Evolutionary conservation across 208 protist species (phyloP), one percentile per base, ranked within the genome.

Genomic region (Wallacemonas sp.): DNA sequence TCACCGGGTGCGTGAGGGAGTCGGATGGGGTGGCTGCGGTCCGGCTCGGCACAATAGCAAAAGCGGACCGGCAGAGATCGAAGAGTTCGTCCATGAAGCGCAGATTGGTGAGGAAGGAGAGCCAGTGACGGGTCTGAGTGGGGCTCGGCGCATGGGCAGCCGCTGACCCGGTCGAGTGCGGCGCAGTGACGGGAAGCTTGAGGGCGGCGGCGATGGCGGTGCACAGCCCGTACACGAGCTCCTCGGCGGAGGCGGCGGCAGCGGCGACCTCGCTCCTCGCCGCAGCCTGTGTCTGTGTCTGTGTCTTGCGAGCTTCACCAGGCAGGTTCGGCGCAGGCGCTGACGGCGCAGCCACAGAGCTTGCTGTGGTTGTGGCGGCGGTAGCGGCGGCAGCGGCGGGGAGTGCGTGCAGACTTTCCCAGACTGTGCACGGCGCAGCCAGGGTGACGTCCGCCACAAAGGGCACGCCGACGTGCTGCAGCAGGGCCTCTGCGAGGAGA

Each of bases 371-470:
- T 23, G 48, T 23, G 52, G 64, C 12, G 12, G 42, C 8, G 22
- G 28, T 38, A 31, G 25, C 22, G 14, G 61, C 23, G 16, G 39
- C 8, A 38, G 49, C 32, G 36, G 45, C 20, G 46, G 45, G 48
- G 46, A 25, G 36, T 52, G 39, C 23, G 68, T 52, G 18, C 57
- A 81, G 22, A 29, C 61, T n/a, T 66, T 87, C 82, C 77, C 82
- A 84, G 16, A 84, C 67, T 2, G 74, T 83, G 18, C 49, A 61
- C 20, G 82, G 64, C 5, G 44, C 32, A 28, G 25, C 45, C 57
- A 81, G 72, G 45, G 77, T 84, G 52, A 74, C 70, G 77, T 89
- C 83, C 29, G 83, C 83, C 38, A 89, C 79, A 62, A 89, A 89
- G 11, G 83, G 83, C 12, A 89, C 48, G 39, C 69, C 67, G 23